phyloP scores from a whole-genome alignment of 192 early-diverging fungal genomes.

The Podila minutissima region DNA sequence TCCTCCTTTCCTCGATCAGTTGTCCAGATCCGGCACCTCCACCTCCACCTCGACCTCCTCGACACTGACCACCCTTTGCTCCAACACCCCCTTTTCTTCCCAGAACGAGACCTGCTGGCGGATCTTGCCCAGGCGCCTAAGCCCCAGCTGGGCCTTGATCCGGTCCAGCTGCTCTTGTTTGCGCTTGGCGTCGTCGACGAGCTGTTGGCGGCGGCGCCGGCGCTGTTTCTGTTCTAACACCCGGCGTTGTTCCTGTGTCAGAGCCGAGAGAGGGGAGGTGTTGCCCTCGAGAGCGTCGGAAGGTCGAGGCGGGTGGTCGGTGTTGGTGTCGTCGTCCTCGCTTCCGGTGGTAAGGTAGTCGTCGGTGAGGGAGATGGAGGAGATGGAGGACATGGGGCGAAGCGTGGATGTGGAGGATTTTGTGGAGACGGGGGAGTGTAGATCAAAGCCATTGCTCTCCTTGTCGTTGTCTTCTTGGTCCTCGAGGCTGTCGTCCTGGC shows the following conservation, averaged over 20 bases:
- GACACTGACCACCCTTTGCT: conserved; percentile 32
- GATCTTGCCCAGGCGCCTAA: conserved; percentile 26
- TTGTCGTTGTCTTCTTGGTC: not conserved
- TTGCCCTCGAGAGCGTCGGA: not conserved
- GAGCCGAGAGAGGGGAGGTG: not conserved
- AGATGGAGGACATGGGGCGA: not conserved
- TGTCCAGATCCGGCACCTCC: conserved; percentile 1
- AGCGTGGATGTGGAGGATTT: not conserved
- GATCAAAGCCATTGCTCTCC: not conserved
- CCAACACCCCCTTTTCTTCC: conserved; percentile 34
- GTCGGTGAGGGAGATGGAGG: not conserved
- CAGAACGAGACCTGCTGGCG: conserved; percentile 36
- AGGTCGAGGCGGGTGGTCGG: no score
- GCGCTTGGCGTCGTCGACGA: conserved; percentile 39
- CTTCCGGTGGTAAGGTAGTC: not conserved
- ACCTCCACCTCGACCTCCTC: conserved; percentile 3
- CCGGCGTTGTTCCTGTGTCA: not conserved
- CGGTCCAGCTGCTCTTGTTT: conserved; percentile 41
- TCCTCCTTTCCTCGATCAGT: not conserved
- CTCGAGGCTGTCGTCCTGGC: not conserved
- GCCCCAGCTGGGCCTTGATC: conserved; percentile 28
- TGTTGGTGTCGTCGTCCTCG: not conserved
- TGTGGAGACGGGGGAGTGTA: not conserved
- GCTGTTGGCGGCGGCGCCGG: not conserved
- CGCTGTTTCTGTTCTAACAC: not conserved